A percentile compares a stretch with the other conserved stretches of the same genome.
phyloP scores from a whole-genome alignment of 2,329 filamentous ascomycete species.

The Penicillium sp. region DNA sequence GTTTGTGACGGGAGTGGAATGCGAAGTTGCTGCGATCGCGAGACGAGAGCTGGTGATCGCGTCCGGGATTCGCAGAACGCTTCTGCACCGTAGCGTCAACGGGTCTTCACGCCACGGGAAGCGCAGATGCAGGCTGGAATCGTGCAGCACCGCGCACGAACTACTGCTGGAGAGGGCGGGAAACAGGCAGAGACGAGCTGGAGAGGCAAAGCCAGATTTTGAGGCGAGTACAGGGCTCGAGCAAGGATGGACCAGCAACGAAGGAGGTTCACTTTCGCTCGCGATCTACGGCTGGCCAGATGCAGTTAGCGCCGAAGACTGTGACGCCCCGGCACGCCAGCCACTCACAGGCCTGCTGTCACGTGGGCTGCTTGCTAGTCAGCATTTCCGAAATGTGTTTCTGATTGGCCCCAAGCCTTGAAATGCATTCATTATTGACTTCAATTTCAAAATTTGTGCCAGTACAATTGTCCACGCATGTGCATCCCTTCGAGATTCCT shows the following conservation, averaged over 20 bases:
- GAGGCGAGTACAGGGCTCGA: constrained; percentile 5
- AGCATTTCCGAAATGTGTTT: background rate
- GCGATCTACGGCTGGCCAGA: constrained; percentile 13
- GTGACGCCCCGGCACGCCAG: constrained; percentile 8
- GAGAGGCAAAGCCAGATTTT: constrained; percentile 8
- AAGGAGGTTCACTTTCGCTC: constrained; percentile 14
- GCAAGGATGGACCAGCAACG: constrained; percentile 9
- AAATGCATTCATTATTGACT: background rate
- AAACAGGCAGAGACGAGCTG: background rate
- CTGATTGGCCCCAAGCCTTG: background rate
- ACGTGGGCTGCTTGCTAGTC: background rate
- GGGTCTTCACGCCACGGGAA: constrained; percentile 13
- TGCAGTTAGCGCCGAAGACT: constrained; percentile 9
- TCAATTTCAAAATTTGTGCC: background rate
- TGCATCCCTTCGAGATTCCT: constrained; percentile 3
- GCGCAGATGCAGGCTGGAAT: constrained; percentile 5
- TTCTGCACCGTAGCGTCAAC: constrained; percentile 15
- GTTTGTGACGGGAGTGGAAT: background rate
- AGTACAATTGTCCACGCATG: background rate
- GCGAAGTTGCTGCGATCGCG: background rate
- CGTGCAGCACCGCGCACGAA: constrained; percentile 4
- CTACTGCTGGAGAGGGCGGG: background rate
- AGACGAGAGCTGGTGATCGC: constrained; percentile 12
- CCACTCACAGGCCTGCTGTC: constrained; percentile 1
- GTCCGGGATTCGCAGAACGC: constrained; percentile 14